Evolutionary conservation across 164 flowering plant genomes (phyloP).

Genomic region (Chimonanthus salicifolius): DNA sequence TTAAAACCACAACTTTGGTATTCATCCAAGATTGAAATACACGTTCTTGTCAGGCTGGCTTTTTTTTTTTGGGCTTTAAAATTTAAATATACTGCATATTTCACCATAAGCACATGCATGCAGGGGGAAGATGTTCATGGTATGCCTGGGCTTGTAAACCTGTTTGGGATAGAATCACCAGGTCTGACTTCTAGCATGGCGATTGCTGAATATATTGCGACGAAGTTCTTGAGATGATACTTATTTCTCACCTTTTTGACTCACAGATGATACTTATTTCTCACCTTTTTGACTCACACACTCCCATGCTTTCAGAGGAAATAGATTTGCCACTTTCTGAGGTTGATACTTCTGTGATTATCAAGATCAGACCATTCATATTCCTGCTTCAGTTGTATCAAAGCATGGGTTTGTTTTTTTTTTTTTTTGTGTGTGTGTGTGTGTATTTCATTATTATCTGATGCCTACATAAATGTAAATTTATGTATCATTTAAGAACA

Average conservation of each 20-base stretch:
- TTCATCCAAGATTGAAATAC: neutral
- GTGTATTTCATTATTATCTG: too few relatives aligned
- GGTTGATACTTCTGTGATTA: too few relatives aligned
- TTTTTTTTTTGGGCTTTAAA: neutral
- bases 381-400: too few relatives aligned
- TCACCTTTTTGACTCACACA: too few relatives aligned
- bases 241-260: neutral
- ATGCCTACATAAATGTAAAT: too few relatives aligned
- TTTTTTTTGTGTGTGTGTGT: too few relatives aligned
- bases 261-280: neutral
- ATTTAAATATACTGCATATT: neutral
- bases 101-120: conserved; percentile 12
- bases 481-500: too few relatives aligned
- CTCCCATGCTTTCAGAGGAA: too few relatives aligned
- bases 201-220: conserved; percentile 65
- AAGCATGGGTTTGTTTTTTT: too few relatives aligned
- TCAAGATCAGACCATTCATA: too few relatives aligned
- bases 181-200: conserved; percentile 92
- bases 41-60: neutral
- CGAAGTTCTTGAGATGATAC: conserved; percentile 22
- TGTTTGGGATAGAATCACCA: conserved; percentile 95
- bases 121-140: conserved; percentile 87
- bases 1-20: neutral
- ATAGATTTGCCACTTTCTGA: too few relatives aligned
- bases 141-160: conserved; percentile 69